Evolutionary conservation across 2,329 filamentous ascomycete genomes (phyloP).

Genomic region (Fusarium abutilonis): DNA sequence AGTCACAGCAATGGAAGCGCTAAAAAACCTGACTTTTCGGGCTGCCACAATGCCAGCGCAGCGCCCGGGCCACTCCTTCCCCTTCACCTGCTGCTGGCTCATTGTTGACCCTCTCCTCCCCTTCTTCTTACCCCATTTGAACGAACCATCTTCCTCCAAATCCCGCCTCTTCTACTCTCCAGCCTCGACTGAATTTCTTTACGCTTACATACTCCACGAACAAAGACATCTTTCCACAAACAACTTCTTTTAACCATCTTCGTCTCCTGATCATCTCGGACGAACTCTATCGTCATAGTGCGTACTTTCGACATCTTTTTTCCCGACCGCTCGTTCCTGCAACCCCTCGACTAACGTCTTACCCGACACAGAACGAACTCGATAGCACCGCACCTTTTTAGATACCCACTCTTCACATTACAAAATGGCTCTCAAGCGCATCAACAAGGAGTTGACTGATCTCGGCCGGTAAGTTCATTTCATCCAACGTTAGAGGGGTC

Average conservation of each 20-base stretch:
- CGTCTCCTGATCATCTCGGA: conserved; percentile 31
- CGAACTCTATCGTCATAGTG: conserved; percentile 42
- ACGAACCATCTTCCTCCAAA: conserved; percentile 45
- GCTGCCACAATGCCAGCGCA: conserved; percentile 42
- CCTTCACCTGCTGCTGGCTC: conserved; percentile 39
- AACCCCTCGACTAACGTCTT: conserved; percentile 42
- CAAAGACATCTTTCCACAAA: conserved; percentile 17
- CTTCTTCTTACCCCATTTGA: conserved; percentile 43
- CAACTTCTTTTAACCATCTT: conserved; percentile 9
- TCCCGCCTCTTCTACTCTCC: conserved; percentile 43
- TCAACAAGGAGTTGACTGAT: conserved; percentile 93
- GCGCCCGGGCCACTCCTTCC: conserved; percentile 34
- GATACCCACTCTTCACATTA: conserved; percentile 47
- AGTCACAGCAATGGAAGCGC: conserved; percentile 25
- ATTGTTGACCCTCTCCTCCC: conserved; percentile 44
- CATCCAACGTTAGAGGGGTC: conserved; percentile 39
- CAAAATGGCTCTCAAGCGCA: conserved; percentile 88
- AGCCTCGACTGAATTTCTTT: conserved; percentile 45
- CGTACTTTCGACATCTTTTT: conserved; percentile 39
- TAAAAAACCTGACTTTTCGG: conserved; percentile 49
- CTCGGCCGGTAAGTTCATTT: conserved; percentile 77
- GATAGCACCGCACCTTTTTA: conserved; percentile 41
- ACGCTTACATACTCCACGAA: conserved; percentile 24
- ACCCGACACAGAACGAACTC: conserved; percentile 40
- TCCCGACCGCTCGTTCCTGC: conserved; percentile 26